Percentiles rank a stretch among this genome's conserved stretches.
phyloP scores from a whole-genome alignment of 768 basidiomycete species.

The Kwoniella heveanensis region DNA sequence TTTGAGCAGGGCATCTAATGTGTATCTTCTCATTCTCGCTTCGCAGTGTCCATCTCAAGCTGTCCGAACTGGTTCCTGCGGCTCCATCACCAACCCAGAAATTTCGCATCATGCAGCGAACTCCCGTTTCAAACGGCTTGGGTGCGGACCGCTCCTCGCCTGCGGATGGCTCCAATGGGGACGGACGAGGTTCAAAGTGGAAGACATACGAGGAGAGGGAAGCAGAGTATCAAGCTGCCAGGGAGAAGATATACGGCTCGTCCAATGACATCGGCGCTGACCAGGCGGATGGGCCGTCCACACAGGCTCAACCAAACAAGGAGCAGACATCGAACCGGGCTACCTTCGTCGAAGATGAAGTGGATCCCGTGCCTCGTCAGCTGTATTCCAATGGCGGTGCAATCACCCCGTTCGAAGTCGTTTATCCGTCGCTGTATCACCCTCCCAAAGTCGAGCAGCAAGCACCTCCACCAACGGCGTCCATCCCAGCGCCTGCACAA shows the following conservation, averaged over 20 bases:
- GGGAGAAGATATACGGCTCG: conserved; percentile 43
- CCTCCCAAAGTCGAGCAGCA: conserved; percentile 23
- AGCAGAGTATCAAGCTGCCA: conserved; percentile 39
- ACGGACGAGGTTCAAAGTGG: conserved; percentile 21
- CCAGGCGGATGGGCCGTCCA: neutral
- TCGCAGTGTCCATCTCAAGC: conserved; percentile 15
- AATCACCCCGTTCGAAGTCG: conserved; percentile 20
- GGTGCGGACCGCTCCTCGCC: conserved; percentile 14
- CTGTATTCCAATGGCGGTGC: conserved; percentile 19
- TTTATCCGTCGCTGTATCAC: conserved; percentile 42
- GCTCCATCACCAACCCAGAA: conserved; percentile 29
- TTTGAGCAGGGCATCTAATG: no score
- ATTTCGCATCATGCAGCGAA: conserved; percentile 46
- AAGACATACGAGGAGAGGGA: conserved; percentile 49
- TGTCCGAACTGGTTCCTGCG: conserved; percentile 35
- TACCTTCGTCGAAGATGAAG: conserved; percentile 27
- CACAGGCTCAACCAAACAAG: neutral
- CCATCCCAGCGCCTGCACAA: neutral
- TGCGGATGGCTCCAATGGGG: conserved; percentile 24
- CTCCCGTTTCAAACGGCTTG: conserved; percentile 5
- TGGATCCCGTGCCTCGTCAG: conserved; percentile 42
- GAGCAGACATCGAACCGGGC: neutral
- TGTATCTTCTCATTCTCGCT: no score
- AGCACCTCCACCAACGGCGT: conserved; percentile 1
- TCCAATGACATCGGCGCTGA: neutral